Evolutionary conservation across 257 asterid species (phyloP), one percentile per base, ranked within the genome.

Genomic region (Marsdenia floribunda): DNA sequence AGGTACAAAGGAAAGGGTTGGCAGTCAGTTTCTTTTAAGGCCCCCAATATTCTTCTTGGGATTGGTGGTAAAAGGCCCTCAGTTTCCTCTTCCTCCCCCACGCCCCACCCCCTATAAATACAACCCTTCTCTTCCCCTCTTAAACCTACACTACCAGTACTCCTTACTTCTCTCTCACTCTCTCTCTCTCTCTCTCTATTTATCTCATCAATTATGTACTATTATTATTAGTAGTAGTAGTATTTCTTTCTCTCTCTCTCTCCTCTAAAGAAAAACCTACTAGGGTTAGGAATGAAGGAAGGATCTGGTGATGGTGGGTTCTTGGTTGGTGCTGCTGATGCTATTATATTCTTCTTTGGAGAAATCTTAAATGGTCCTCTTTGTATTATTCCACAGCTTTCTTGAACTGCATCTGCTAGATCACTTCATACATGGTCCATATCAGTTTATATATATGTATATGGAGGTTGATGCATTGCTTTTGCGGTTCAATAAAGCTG

Each of bases 21-120:
- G 69, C 16, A 19, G 83, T 70, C 78, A 71, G 78, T 68, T 72
- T 35, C 46, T 58, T 73, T 76, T 33, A 80, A 84, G 84, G 83
- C 88, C 90, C 86, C 86, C 87, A 86, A 92, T 89, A 90, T 90
- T 92, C 97, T 88, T 90, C 94, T 92, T 77, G 98, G 98, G 98
- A 90, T 92, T 90, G 96, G 87, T 84, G 94, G 88, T 63, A 74
- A 87, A 44, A 84, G 69, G 81, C 73, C 83, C 76, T 81, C 77
- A 71, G 21, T 11, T 80, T 86, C 80, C 76, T 1, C 33, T 29
- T 29, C 33, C 33, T 29, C 33, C 33, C 33, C 33, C 33, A 29
- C 33, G 1, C 33, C 33, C 33, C 33, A 29, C 33, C 68, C 67
- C 80, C 93, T 92, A 92, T 88, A 92, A 86, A 92, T 89, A 85